These are phyloP conservation scores for Monosporascus sp. DNA, from an alignment of 2,329 filamentous ascomycete species.

Conservation along the genomic window DNA sequence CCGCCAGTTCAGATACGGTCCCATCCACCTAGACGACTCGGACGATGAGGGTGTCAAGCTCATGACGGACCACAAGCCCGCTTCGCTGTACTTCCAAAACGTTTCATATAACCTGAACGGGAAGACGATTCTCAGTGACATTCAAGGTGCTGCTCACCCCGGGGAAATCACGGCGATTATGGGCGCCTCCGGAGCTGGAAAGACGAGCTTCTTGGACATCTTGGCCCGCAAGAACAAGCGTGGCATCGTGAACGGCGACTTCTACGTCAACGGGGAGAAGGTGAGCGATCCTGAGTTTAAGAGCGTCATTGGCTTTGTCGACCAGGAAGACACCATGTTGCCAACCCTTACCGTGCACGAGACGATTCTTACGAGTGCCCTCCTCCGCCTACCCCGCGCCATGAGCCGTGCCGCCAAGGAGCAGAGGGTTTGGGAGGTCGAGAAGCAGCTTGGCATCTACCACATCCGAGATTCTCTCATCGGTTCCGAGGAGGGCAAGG, in stretches of 20 bases:
- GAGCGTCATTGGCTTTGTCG: constrained; percentile 91
- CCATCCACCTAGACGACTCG: constrained; percentile 80
- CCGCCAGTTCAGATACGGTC: constrained; percentile 62
- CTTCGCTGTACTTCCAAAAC: constrained; percentile 80
- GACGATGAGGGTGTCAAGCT: constrained; percentile 84
- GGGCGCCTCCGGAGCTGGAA: constrained; percentile 95
- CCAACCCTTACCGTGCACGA: constrained; percentile 95
- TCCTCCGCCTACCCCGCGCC: constrained; percentile 83
- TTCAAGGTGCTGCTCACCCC: constrained; percentile 83
- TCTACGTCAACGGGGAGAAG: constrained; percentile 91
- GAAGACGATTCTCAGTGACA: constrained; percentile 73
- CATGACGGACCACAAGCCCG: constrained; percentile 86
- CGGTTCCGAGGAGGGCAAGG: constrained; percentile 89
- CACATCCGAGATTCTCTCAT: constrained; percentile 94
- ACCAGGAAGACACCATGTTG: constrained; percentile 96
- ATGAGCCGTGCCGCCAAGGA: constrained; percentile 89
- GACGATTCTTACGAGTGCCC: constrained; percentile 89
- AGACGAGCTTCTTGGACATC: constrained; percentile 95
- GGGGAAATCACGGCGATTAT: constrained; percentile 98
- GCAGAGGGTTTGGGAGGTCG: constrained; percentile 85
- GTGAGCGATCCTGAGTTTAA: constrained; percentile 80
- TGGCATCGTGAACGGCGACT: constrained; percentile 70
- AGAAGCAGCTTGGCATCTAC: constrained; percentile 90
- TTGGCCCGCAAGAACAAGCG: constrained; percentile 95
- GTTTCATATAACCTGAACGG: constrained; percentile 83